A percentile compares a stretch with the other conserved stretches of the same genome.
Conservation (phyloP, 768 basidiomycete genomes). For the Termitomyces sp. region DNA sequence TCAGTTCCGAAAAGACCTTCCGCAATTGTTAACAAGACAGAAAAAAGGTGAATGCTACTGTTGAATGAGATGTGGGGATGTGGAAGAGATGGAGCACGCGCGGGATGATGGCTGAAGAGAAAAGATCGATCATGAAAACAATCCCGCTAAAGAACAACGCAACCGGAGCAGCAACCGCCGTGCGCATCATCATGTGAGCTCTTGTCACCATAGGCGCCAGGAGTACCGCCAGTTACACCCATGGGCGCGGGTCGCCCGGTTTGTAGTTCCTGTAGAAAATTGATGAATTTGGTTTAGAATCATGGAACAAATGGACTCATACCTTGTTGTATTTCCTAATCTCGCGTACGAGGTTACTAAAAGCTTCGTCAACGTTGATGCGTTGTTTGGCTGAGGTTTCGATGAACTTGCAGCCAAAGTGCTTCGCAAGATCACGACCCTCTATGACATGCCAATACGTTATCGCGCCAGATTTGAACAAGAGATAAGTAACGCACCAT, state of each 20-base stretch:
- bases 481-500: slow-evolving; percentile 44
- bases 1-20: slow-evolving; percentile 13
- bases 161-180: slow-evolving; percentile 61
- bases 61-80: slow-evolving; percentile 1
- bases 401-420: slow-evolving; percentile 90
- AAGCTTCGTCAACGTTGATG: slow-evolving; percentile 96
- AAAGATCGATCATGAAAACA: slow-evolving; percentile 3
- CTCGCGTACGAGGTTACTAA: slow-evolving; percentile 87
- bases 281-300: neutral
- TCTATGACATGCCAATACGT: slow-evolving; percentile 41
- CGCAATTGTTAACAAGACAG: slow-evolving; percentile 12
- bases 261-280: slow-evolving; percentile 57
- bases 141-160: slow-evolving; percentile 48
- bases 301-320: slow-evolving; percentile 22
- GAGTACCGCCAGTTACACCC: slow-evolving; percentile 31
- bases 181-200: slow-evolving; percentile 48
- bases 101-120: neutral
- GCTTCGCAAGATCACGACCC: slow-evolving; percentile 95
- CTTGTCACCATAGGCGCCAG: slow-evolving; percentile 45
- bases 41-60: slow-evolving; percentile 1
- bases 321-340: slow-evolving; percentile 94
- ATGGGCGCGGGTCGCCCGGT: slow-evolving; percentile 62
- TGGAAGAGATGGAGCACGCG: slow-evolving; percentile 22
- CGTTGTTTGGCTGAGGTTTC: slow-evolving; percentile 96
- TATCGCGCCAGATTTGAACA: neutral